Conservation (phyloP, 2,329 filamentous ascomycete species). For the Ophiostoma pallidulum region DNA sequence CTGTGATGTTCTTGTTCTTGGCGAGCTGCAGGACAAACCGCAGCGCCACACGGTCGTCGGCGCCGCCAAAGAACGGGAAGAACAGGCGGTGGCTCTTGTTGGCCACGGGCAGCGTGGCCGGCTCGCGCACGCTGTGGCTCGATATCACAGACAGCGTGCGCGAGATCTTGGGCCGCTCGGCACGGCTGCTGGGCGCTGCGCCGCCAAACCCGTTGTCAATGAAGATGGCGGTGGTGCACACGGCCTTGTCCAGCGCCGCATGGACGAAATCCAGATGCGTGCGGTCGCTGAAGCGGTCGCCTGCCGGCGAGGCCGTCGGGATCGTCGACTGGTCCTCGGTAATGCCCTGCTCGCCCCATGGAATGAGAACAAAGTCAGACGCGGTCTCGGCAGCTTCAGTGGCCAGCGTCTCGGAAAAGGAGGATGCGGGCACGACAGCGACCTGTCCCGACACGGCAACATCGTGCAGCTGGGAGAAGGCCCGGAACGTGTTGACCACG, state of each 20-base stretch:
- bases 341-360: constrained; percentile 81
- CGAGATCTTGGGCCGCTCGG: constrained; percentile 31
- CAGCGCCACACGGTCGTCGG: constrained; percentile 72
- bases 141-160: constrained; percentile 48
- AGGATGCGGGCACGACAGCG: constrained; percentile 65
- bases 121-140: constrained; percentile 48
- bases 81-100: constrained; percentile 76
- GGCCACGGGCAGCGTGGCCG: constrained; percentile 46
- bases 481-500: constrained; percentile 82
- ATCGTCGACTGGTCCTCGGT: constrained; percentile 49
- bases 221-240: constrained; percentile 66
- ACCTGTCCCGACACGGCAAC: constrained; percentile 75
- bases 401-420: constrained; percentile 69
- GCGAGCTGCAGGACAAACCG: constrained; percentile 76
- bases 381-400: constrained; percentile 59
- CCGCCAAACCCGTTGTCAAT: constrained; percentile 55
- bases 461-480: constrained; percentile 76
- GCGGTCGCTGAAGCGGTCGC: constrained; percentile 52
- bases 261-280: constrained; percentile 68
- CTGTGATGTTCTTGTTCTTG: constrained; percentile 67
- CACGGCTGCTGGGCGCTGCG: constrained; percentile 16
- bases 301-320: constrained; percentile 32
- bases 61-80: constrained; percentile 75
- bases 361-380: constrained; percentile 70
- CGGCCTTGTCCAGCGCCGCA: constrained; percentile 51